Percentiles rank a stretch among this genome's conserved stretches.
Conservation (phyloP, 2,329 filamentous ascomycete species). For the Penicillium crustosum region DNA sequence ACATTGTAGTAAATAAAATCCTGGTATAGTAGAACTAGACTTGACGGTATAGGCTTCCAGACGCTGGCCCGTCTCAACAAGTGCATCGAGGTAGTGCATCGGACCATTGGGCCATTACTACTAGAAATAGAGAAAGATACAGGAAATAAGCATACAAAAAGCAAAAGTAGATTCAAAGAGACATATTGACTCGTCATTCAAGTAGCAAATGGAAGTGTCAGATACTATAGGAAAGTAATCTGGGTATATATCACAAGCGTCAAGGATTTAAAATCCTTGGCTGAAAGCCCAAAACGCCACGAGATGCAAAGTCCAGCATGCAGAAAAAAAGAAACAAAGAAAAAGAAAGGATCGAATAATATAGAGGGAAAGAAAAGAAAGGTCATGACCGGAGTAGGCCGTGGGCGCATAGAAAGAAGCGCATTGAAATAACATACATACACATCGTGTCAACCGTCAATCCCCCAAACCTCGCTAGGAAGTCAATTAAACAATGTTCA, state of each 20-base stretch:
- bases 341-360: neutral
- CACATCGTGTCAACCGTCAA: slow-evolving; percentile 7
- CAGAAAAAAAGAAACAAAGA: neutral
- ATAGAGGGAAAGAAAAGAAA: neutral
- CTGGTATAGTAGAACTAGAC: neutral
- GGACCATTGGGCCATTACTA: neutral
- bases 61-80: too few relatives aligned
- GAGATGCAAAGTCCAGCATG: slow-evolving; percentile 11
- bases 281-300: slow-evolving; percentile 8
- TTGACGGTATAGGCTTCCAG: neutral
- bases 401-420: neutral
- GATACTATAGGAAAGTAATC: neutral
- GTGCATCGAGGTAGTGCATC: neutral
- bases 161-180: neutral
- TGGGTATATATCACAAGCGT: slow-evolving; percentile 13
- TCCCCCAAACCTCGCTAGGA: neutral
- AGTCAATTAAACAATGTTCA: neutral
- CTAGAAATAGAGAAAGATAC: neutral
- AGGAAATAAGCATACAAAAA: neutral
- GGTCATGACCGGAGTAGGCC: neutral
- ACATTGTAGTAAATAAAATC: neutral
- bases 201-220: neutral
- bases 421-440: slow-evolving; percentile 2
- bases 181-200: neutral
- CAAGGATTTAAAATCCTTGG: neutral